Percentiles rank a stretch among this genome's conserved stretches.
Evolutionary conservation across 345 rosid genomes (phyloP).

Genomic region (Mallotus nudiflorus): DNA sequence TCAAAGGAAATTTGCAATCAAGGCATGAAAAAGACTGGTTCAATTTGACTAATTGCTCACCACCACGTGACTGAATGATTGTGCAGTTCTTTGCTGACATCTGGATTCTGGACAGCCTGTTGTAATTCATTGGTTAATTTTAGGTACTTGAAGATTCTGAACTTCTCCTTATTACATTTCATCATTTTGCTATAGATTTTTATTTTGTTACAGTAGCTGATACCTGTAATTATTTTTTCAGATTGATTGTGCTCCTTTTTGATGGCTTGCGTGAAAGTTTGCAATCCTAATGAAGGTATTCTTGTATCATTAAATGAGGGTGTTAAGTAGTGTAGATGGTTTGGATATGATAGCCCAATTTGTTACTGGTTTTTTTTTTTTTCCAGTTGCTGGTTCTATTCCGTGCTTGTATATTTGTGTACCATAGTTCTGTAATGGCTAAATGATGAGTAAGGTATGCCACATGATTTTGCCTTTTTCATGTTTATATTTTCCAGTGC

Average conservation of each 20-base stretch:
- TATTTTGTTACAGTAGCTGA: conserved; percentile 14
- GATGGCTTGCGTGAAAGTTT: conserved; percentile 37
- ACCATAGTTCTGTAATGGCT: conserved; percentile 29
- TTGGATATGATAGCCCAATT: conserved; percentile 29
- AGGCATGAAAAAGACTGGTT: conserved; percentile 16
- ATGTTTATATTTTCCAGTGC: neutral
- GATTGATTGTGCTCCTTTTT: conserved; percentile 35
- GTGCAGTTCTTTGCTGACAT: conserved; percentile 26
- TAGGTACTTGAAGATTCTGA: conserved; percentile 34
- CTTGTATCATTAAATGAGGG: conserved; percentile 27
- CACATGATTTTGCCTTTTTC: conserved; percentile 4
- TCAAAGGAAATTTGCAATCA: conserved; percentile 11
- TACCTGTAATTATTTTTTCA: conserved; percentile 28
- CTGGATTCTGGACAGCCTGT: conserved; percentile 25
- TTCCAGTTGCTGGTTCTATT: conserved; percentile 15
- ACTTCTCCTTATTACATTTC: neutral
- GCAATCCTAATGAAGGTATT: conserved; percentile 32
- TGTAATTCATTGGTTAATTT: conserved; percentile 23
- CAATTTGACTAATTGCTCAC: conserved; percentile 16
- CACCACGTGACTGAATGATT: conserved; percentile 20
- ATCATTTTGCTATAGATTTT: neutral
- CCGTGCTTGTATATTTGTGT: conserved; percentile 32
- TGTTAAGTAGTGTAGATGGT: conserved; percentile 30
- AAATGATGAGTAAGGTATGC: conserved; percentile 18
- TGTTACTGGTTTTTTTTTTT: conserved; percentile 22